A percentile compares a stretch with the other conserved stretches of the same genome.
Conservation (phyloP, 176 grass and related monocot genomes). For the Lolium perenne region DNA sequence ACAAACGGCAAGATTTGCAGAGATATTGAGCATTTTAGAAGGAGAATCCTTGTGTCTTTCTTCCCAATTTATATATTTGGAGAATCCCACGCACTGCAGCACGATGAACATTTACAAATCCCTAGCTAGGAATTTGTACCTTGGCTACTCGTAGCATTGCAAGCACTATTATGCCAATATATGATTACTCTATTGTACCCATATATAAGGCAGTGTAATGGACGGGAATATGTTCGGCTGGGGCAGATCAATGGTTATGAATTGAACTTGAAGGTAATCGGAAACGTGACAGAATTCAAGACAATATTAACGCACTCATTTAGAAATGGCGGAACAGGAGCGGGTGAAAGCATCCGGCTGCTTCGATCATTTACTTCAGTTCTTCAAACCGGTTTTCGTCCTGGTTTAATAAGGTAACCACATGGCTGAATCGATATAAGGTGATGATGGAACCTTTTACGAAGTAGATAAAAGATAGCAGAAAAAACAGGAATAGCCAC, state of each 20-base stretch:
- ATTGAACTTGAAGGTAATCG: not conserved
- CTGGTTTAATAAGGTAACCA: too few relatives aligned
- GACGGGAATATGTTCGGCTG: conserved; percentile 1
- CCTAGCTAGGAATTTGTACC: not conserved
- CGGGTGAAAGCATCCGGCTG: too few relatives aligned
- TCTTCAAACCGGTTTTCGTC: too few relatives aligned
- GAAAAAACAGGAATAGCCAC: too few relatives aligned
- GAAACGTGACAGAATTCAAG: conserved; percentile 2
- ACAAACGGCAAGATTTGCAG: not conserved
- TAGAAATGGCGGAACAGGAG: too few relatives aligned
- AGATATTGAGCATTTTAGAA: not conserved
- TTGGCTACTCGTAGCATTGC: not conserved
- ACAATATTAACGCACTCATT: too few relatives aligned
- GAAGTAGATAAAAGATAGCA: too few relatives aligned
- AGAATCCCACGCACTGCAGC: conserved; percentile 9
- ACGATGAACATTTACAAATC: conserved; percentile 13
- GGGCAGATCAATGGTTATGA: not conserved
- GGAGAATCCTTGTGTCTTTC: not conserved
- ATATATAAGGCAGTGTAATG: not conserved
- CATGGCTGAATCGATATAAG: too few relatives aligned
- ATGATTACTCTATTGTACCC: not conserved
- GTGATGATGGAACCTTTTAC: too few relatives aligned
- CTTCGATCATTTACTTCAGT: too few relatives aligned
- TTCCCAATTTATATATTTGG: not conserved
- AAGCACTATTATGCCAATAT: not conserved